Evolutionary conservation across 257 asterid genomes (phyloP).

Genomic region (Catharanthus roseus): DNA sequence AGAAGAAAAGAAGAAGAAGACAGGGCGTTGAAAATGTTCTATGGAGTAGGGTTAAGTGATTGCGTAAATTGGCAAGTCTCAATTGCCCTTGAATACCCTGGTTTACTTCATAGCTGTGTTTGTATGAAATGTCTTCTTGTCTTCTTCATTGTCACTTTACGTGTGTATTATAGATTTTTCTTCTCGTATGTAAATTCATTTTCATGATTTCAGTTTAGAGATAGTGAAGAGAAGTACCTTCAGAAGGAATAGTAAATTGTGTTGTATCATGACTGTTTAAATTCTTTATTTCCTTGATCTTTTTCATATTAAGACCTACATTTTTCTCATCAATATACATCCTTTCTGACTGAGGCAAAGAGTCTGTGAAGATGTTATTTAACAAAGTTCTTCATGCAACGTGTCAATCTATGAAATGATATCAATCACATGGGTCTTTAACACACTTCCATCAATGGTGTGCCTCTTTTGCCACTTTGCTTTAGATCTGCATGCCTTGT

Average conservation of each 20-base stretch:
- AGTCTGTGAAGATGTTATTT: not conserved
- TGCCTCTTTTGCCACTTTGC: not conserved
- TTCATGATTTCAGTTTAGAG: not conserved
- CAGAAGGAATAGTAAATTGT: not conserved
- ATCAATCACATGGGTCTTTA: not conserved
- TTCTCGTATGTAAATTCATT: not conserved
- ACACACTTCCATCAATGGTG: not conserved
- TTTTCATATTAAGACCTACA: not conserved
- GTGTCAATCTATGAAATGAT: not conserved
- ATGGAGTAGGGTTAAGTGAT: not conserved
- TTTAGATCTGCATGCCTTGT: not conserved
- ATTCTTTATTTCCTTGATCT: not conserved
- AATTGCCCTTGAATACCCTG: not conserved
- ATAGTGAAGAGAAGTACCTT: not conserved
- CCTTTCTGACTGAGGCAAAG: not conserved
- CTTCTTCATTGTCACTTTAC: not conserved
- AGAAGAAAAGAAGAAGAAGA: not conserved
- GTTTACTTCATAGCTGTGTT: not conserved
- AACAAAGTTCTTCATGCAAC: not conserved
- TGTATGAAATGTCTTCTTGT: not conserved
- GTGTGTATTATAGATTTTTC: not conserved
- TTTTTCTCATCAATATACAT: not conserved
- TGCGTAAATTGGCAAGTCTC: not conserved
- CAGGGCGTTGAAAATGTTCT: not conserved
- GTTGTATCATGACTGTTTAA: not conserved